Evolutionary conservation across 2,329 filamentous ascomycete genomes (phyloP), one percentile per base, ranked within the genome.

Genomic region (Colletotrichum spinosum): DNA sequence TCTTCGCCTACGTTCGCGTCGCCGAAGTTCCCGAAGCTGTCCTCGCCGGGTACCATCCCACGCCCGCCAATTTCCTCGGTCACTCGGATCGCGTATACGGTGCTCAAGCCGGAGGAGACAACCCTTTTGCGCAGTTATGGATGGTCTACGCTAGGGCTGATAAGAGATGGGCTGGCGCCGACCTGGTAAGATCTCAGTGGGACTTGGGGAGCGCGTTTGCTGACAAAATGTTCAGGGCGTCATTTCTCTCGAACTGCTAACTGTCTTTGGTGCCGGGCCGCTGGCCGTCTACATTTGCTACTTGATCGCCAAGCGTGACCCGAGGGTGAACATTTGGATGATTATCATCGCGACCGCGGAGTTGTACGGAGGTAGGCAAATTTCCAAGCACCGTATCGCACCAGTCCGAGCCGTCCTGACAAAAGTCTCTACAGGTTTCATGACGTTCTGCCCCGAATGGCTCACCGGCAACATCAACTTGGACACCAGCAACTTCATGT

Each of bases 401-500:
- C 13, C 4, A 2, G 11, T 8, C n/a, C 34, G n/a, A 6, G 5
- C 25, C 8, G 10, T 15, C 12, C 11, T 6, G 10, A 33, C 34
- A 6, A 15, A 13, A 38, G 17, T n/a, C 8, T 25, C 49, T 10
- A 12, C 44, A 87, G 86, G 88, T 15, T 91, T 88, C 78, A 90
- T 91, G 86, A 91, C 89, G 0, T 91, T 91, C 73, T 88, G 85
- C 75, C 89, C 89, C 11, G 89, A 91, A 76, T 91, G 89, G 89
- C 78, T 91, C 11, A 86, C 83, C 2, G 84, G 83, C 55, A 90
- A 84, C 73, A 72, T 83, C 68, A 90, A 89, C 72, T 83, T 91
- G 65, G 86, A 90, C 74, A 81, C 82, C 15, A 88, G 83, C 77
- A 91, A 90, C 76, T 90, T 86, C 70, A 89, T 91, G 87, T 89